Evolutionary conservation across 108 stramenopile species (phyloP).

Genomic region (Mediolabrus comicus): DNA sequence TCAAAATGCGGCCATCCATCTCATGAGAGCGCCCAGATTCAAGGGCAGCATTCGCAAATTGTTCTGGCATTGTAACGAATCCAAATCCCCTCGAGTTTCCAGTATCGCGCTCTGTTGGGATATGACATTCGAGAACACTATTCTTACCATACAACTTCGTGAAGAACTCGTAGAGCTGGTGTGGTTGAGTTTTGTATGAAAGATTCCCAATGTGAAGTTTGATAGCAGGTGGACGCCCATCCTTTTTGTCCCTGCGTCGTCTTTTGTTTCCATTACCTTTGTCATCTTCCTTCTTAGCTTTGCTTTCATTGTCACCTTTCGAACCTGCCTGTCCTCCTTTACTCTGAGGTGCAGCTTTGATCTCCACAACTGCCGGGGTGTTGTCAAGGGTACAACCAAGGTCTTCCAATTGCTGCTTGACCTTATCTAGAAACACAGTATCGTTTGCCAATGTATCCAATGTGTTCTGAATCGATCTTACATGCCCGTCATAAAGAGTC

Average conservation of each 20-base stretch:
- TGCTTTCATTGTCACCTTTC: slow-evolving; percentile 13
- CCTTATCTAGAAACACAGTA: slow-evolving; percentile 52
- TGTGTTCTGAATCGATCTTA: slow-evolving; percentile 69
- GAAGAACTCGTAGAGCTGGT: slow-evolving; percentile 78
- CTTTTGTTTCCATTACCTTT: slow-evolving; percentile 44
- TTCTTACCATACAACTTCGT: slow-evolving; percentile 67
- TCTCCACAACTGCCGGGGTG: slow-evolving; percentile 12
- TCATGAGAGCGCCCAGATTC: slow-evolving; percentile 66
- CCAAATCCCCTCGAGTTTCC: slow-evolving; percentile 86
- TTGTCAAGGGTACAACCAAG: slow-evolving; percentile 53
- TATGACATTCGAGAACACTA: slow-evolving; percentile 85
- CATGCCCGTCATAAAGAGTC: slow-evolving; percentile 81
- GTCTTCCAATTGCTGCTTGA: slow-evolving; percentile 59
- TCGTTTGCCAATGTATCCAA: slow-evolving; percentile 53
- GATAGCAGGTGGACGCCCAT: slow-evolving; percentile 69
- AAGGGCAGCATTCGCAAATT: slow-evolving; percentile 57
- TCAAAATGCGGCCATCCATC: slow-evolving; percentile 74
- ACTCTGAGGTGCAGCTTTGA: slow-evolving; percentile 5
- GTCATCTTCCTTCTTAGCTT: not conserved
- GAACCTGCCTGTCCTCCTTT: slow-evolving; percentile 14
- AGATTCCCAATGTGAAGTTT: slow-evolving; percentile 90
- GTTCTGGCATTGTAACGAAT: slow-evolving; percentile 82
- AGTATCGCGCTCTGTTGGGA: slow-evolving; percentile 81
- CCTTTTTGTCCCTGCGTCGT: slow-evolving; percentile 51
- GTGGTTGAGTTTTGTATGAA: slow-evolving; percentile 72